Evolutionary conservation across 345 rosid genomes (phyloP).

Genomic region (Clausena lansium): DNA sequence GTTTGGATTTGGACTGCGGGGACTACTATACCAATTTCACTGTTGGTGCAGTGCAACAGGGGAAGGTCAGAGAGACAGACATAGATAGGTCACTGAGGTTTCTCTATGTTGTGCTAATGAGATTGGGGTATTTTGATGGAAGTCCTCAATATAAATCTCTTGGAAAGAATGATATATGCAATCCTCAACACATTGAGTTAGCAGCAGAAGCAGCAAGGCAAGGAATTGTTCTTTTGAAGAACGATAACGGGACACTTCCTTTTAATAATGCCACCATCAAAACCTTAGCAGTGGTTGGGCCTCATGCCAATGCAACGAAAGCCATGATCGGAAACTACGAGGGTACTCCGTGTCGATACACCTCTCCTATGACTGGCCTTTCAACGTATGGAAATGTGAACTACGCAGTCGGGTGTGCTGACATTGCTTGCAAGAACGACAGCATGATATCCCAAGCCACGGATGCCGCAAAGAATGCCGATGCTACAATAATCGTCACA

Average conservation of each 20-base stretch:
- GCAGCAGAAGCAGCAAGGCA: slow-evolving; percentile 54
- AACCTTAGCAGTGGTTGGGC: slow-evolving; percentile 48
- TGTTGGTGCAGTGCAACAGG: slow-evolving; percentile 36
- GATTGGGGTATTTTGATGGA: slow-evolving; percentile 65
- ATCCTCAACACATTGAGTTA: slow-evolving; percentile 30
- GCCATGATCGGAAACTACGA: slow-evolving; percentile 66
- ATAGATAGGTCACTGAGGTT: slow-evolving; percentile 29
- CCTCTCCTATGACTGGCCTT: slow-evolving; percentile 42
- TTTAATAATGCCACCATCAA: slow-evolving; percentile 2
- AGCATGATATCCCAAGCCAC: slow-evolving; percentile 30
- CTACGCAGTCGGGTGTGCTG: slow-evolving; percentile 44
- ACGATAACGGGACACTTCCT: slow-evolving; percentile 36
- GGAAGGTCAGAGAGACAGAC: slow-evolving; percentile 33
- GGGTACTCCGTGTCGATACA: slow-evolving; percentile 47
- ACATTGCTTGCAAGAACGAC: slow-evolving; percentile 39
- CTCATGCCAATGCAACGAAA: slow-evolving; percentile 46
- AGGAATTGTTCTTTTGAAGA: slow-evolving; percentile 60
- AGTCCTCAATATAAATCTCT: slow-evolving; percentile 29
- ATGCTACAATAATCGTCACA: slow-evolving; percentile 43
- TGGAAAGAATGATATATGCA: slow-evolving; percentile 38
- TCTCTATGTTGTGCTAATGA: slow-evolving; percentile 49
- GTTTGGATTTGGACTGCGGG: slow-evolving; percentile 75
- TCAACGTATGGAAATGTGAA: slow-evolving; percentile 26
- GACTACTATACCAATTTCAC: slow-evolving; percentile 28
- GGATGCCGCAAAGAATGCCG: slow-evolving; percentile 37